Percentiles rank a stretch among this genome's conserved stretches.
These are phyloP conservation scores for Colletotrichum cuscutae DNA, from an alignment of 2,329 filamentous ascomycete genomes.

Conservation along the genomic window DNA sequence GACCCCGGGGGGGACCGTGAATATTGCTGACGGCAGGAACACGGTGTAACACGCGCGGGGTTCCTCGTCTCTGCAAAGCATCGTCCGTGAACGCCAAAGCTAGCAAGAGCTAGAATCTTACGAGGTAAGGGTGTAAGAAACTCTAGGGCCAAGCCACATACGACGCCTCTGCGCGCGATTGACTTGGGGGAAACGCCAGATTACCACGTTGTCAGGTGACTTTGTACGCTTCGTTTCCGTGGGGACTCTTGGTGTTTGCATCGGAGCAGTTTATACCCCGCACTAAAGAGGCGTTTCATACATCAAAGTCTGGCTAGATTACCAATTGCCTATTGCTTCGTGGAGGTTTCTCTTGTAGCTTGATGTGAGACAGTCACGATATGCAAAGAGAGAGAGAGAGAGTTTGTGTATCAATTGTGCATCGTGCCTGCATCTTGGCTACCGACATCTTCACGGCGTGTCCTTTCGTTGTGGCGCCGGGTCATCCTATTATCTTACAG, in stretches of 20 bases:
- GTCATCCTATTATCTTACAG: neutral
- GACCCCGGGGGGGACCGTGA: neutral
- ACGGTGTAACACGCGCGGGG: neutral
- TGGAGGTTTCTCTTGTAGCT: neutral
- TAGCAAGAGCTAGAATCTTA: neutral
- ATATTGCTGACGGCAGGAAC: neutral
- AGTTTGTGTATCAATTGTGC: neutral
- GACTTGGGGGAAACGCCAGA: neutral
- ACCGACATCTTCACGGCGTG: neutral
- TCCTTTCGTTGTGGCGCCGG: neutral
- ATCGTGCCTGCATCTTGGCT: neutral
- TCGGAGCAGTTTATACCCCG: neutral
- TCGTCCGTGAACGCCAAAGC: neutral
- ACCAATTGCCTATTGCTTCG: neutral
- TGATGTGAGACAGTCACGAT: neutral
- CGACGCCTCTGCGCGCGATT: neutral
- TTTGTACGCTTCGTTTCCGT: neutral
- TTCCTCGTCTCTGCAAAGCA: neutral
- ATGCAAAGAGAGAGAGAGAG: neutral
- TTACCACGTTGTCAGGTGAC: constrained; percentile 10
- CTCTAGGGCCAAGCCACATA: neutral
- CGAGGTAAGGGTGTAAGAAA: neutral
- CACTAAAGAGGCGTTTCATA: neutral
- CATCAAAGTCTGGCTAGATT: neutral
- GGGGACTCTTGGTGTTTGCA: neutral